Evolutionary conservation across 495 filamentous ascomycete genomes (phyloP).

Genomic region (Margaritispora aquatica): DNA sequence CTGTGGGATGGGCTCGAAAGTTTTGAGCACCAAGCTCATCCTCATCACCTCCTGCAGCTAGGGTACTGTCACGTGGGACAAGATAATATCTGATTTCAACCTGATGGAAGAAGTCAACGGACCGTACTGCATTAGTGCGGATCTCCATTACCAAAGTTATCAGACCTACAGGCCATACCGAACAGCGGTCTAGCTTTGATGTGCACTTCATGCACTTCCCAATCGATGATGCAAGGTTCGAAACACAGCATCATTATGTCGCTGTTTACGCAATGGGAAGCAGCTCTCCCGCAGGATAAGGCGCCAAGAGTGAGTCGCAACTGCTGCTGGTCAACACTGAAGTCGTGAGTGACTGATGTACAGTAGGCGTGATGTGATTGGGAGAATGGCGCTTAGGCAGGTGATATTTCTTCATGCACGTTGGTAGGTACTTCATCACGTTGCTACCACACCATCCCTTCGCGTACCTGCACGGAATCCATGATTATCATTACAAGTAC

Average conservation of each 20-base stretch:
- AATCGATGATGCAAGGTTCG: not conserved
- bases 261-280: too few species aligned
- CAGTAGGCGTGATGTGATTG: conserved; percentile 4
- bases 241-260: not conserved
- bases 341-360: not conserved
- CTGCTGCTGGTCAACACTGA: too few species aligned
- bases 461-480: not conserved
- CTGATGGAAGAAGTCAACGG: not conserved
- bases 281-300: too few species aligned
- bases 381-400: conserved; percentile 20
- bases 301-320: too few species aligned
- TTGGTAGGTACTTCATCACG: not conserved
- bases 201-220: not conserved
- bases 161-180: not conserved
- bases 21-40: not conserved
- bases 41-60: not conserved
- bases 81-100: conserved; percentile 3
- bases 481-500: too few species aligned
- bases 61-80: conserved; percentile 4
- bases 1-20: not conserved
- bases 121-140: not conserved
- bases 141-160: not conserved
- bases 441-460: not conserved
- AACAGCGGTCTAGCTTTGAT: not conserved
- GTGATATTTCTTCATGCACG: conserved; percentile 18